A percentile compares a stretch with the other conserved stretches of the same genome.
These are phyloP conservation scores for Hortaea werneckii DNA, from an alignment of 2,329 filamentous ascomycete genomes.

Conservation along the genomic window DNA sequence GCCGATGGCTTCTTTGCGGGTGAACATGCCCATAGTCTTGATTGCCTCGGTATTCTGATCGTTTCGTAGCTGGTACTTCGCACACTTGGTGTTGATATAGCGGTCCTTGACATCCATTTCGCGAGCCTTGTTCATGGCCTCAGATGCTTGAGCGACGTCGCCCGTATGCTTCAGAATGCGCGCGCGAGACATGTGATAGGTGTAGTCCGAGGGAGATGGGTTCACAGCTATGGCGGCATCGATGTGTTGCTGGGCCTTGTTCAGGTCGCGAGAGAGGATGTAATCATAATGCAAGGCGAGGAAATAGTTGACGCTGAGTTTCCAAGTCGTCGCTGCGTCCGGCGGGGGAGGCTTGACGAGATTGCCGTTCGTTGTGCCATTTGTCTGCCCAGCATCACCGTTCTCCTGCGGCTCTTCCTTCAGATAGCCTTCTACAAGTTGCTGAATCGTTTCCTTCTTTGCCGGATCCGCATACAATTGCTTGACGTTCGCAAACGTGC, in stretches of 20 bases:
- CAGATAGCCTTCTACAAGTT: constrained; percentile 70
- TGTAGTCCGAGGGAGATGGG: constrained; percentile 76
- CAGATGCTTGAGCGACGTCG: constrained; percentile 66
- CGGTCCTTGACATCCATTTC: constrained; percentile 80
- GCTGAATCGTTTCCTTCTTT: constrained; percentile 69
- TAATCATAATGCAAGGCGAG: constrained; percentile 97
- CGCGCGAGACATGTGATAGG: constrained; percentile 90
- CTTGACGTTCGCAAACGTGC: constrained; percentile 94
- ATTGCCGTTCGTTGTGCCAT: constrained; percentile 19
- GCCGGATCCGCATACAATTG: constrained; percentile 68
- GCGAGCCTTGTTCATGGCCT: constrained; percentile 80
- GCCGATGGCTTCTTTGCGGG: constrained; percentile 76
- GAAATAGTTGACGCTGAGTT: constrained; percentile 79
- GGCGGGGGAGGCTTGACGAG: constrained; percentile 38
- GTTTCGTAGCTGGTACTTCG: constrained; percentile 92
- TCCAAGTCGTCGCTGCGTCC: constrained; percentile 49
- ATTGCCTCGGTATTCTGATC: constrained; percentile 79
- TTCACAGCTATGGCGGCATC: constrained; percentile 73
- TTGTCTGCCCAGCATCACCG: constrained; percentile 14
- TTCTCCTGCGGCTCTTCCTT: constrained; percentile 20
- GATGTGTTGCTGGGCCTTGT: constrained; percentile 71
- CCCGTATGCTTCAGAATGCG: constrained; percentile 88
- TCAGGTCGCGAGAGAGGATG: constrained; percentile 69
- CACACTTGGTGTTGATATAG: constrained; percentile 96
- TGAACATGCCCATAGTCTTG: constrained; percentile 87